Evolutionary conservation across 164 flowering plant genomes (phyloP), one percentile per base, ranked within the genome.

Genomic region (Dillenia turbinata): DNA sequence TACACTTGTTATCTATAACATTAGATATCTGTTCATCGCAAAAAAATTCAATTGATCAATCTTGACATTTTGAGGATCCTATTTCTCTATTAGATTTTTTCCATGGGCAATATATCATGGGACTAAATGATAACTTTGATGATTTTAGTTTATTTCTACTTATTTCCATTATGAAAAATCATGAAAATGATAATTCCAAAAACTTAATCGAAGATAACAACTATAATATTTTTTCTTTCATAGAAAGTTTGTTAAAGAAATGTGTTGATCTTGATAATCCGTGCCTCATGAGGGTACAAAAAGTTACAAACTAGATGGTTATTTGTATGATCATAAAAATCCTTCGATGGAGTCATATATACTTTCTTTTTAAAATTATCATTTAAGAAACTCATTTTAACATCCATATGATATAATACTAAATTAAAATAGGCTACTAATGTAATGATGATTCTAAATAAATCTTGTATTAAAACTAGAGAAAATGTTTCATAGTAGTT

Each of bases 1-100:
- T 95, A 79, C 99, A 95, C 73, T 79, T 95, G 33, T 88, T 95
- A 45, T 81, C 97, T 2, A 74, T 95, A 50, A 82, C 86, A 47
- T 70, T 95, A 58, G 96, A 92, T 62, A 80, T 92, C 52, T 86
- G 91, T 66, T 51, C 19, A 54, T 59, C 71, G 69, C 82, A 79
- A 59, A 83, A 59, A 65, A 71, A 77, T 63, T 66, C 77, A 26
- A 65, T 57, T 66, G 71, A 67, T 17, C 33, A 40, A 11, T 54
- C 72, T 50, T 60, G 53, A 49, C n/a, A 49, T 53, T 50, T n/a
- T 64, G 85, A 66, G 17, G 83, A 67, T 64, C 56, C 64, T 10
- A 70, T 74, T 65, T 85, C 89, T 15, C 13, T 89, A 56, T 69
- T 95, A 65, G 85, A 73, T 49, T 81, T 83, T 71, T 88, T 90